Evolutionary conservation across 1,139 yeast species (phyloP).

Genomic region (Fermentozyma sake): DNA sequence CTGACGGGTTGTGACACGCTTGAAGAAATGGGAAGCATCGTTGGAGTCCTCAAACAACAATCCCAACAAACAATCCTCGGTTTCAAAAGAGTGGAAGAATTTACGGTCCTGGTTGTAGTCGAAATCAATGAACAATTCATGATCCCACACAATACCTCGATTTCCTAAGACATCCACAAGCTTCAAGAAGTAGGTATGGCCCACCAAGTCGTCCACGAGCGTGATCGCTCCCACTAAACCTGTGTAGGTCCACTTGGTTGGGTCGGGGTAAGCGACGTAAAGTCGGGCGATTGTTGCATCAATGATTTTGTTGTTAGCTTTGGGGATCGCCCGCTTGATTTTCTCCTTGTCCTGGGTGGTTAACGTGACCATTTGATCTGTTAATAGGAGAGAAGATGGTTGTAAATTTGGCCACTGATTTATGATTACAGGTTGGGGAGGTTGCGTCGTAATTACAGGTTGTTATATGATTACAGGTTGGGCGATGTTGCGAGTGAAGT

Average conservation of each 20-base stretch:
- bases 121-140: slow-evolving; percentile 84
- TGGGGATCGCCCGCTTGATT: slow-evolving; percentile 84
- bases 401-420: background rate
- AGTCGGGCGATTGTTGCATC: slow-evolving; percentile 90
- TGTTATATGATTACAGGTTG: background rate
- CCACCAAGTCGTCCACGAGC: slow-evolving; percentile 87
- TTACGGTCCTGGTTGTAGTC: slow-evolving; percentile 90
- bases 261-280: slow-evolving; percentile 86
- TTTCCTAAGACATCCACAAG: slow-evolving; percentile 79
- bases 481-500: no score
- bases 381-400: no score
- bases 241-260: slow-evolving; percentile 78
- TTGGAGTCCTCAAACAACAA: slow-evolving; percentile 81
- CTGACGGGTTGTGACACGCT: slow-evolving; percentile 68
- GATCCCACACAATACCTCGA: slow-evolving; percentile 94
- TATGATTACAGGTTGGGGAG: background rate
- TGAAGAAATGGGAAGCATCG: slow-evolving; percentile 83
- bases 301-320: slow-evolving; percentile 78
- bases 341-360: slow-evolving; percentile 76
- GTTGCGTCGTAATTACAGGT: no score
- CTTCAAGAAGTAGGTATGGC: slow-evolving; percentile 88
- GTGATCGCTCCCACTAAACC: slow-evolving; percentile 86
- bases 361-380: slow-evolving; percentile 53
- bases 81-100: slow-evolving; percentile 90
- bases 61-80: slow-evolving; percentile 89